A percentile compares a stretch with the other conserved stretches of the same genome.
phyloP scores from a whole-genome alignment of 208 protist genomes.

The Acanthamoeba divionensis region DNA sequence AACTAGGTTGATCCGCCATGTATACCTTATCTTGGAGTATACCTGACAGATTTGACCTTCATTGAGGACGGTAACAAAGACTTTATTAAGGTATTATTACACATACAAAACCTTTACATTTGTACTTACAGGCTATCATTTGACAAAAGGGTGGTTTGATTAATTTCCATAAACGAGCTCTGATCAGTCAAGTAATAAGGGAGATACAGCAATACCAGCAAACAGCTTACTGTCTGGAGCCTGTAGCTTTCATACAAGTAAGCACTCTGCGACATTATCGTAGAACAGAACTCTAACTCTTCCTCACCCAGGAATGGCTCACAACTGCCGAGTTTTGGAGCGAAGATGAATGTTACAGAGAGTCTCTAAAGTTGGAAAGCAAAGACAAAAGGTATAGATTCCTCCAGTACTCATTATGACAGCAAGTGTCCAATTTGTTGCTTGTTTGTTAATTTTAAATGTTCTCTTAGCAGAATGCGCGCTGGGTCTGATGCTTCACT shows the following conservation, averaged over 20 bases:
- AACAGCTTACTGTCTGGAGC: conserved; percentile 31
- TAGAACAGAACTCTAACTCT: neutral
- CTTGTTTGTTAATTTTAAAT: too few species aligned
- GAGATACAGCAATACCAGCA: conserved; percentile 58
- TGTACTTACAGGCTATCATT: neutral
- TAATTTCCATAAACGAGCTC: conserved; percentile 25
- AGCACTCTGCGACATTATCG: neutral
- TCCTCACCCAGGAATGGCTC: neutral
- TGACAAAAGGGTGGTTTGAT: neutral
- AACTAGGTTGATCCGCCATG: conserved; percentile 44
- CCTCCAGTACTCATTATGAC: too few species aligned
- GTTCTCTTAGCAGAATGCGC: too few species aligned
- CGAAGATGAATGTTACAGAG: conserved; percentile 22
- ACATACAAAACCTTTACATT: neutral
- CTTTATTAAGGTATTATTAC: neutral
- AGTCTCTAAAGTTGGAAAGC: conserved; percentile 28
- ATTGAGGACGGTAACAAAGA: conserved; percentile 79
- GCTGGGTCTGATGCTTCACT: too few species aligned
- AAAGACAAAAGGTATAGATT: neutral
- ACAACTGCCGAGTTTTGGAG: conserved; percentile 1
- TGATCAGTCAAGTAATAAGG: neutral
- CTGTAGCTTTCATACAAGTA: neutral
- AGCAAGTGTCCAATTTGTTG: too few species aligned
- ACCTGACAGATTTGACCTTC: conserved; percentile 80
- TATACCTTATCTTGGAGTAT: conserved; percentile 63